A percentile compares a stretch with the other conserved stretches of the same genome.
Evolutionary conservation across 805 yeast species (phyloP).

Genomic region (Ogataea degrootiae): DNA sequence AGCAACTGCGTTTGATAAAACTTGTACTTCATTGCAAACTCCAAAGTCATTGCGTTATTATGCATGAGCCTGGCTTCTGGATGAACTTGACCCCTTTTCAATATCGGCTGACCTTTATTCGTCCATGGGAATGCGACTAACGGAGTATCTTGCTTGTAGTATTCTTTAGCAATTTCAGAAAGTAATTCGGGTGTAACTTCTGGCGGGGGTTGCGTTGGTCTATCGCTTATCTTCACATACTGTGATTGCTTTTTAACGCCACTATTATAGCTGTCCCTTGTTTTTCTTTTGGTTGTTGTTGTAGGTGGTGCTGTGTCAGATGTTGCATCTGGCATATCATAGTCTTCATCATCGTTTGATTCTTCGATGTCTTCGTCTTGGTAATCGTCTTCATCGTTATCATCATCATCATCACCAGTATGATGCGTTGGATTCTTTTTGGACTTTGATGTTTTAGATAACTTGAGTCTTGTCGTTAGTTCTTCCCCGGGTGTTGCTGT

Average conservation of each 20-base stretch:
- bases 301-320: not conserved
- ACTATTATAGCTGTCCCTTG: too few relatives aligned
- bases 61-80: not conserved
- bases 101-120: too few relatives aligned
- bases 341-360: conserved; percentile 7
- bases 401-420: conserved; percentile 5
- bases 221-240: not conserved
- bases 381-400: conserved; percentile 2
- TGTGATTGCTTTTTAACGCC: not conserved
- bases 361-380: not conserved
- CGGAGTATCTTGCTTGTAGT: not conserved
- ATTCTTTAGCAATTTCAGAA: not conserved
- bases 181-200: not conserved
- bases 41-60: conserved; percentile 1
- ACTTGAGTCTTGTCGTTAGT: not conserved
- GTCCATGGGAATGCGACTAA: not conserved
- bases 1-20: not conserved
- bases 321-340: conserved; percentile 2
- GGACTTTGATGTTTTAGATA: too few relatives aligned
- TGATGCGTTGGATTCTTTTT: not conserved
- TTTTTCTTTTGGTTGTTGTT: not conserved
- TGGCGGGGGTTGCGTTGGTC: not conserved
- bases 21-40: not conserved
- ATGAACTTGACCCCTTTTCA: too few relatives aligned
- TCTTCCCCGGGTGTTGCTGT: not conserved